Percentiles rank a stretch among this genome's conserved stretches.
Evolutionary conservation across 1,284 basidiomycete species (phyloP).

Genomic region (Athelia sp.): DNA sequence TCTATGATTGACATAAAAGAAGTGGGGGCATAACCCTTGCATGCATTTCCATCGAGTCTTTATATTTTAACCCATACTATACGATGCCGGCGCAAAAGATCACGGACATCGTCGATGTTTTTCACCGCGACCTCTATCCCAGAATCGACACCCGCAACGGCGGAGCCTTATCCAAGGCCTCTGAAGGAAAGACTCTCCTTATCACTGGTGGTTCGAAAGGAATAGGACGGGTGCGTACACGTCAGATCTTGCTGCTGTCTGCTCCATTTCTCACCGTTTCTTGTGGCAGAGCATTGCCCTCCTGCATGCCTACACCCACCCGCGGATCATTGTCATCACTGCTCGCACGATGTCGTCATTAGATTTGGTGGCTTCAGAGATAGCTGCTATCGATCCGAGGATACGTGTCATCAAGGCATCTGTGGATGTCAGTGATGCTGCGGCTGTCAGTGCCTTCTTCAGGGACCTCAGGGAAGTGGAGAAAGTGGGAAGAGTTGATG

Average conservation of each 20-base stretch:
- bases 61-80: too few species aligned
- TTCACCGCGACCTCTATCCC: background rate
- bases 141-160: background rate
- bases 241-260: background rate
- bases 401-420: background rate
- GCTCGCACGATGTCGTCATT: background rate
- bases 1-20: too few species aligned
- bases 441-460: background rate
- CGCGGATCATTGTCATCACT: background rate
- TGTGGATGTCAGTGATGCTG: background rate
- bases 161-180: background rate
- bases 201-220: background rate
- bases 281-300: background rate
- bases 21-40: too few species aligned
- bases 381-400: background rate
- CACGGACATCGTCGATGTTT: background rate
- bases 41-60: too few species aligned
- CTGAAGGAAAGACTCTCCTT: background rate
- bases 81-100: too few species aligned
- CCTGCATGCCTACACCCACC: background rate
- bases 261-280: too few species aligned
- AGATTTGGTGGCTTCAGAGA: background rate
- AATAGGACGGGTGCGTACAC: background rate
- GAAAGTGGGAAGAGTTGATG: background rate
- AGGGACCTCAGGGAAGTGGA: background rate